Conservation (phyloP, 306 rosid species). For the Hippophae gyantsensis region DNA sequence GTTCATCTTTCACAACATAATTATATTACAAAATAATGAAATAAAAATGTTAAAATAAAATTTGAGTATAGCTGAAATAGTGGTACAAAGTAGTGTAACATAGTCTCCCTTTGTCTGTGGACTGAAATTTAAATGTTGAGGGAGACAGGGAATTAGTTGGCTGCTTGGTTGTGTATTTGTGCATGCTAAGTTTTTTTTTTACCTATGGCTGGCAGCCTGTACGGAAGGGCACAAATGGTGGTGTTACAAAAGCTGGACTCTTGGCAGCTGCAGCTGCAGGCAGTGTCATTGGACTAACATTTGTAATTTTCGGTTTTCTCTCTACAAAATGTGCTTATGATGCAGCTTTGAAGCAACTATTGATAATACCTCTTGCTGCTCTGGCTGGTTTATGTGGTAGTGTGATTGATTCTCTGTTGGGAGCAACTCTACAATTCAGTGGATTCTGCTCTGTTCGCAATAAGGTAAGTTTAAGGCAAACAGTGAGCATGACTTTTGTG, state of each 20-base stretch:
- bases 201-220: conserved; percentile 45
- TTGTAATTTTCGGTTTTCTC: conserved; percentile 45
- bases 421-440: conserved; percentile 85
- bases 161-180: conserved; percentile 3
- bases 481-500: neutral
- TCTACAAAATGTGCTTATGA: conserved; percentile 40
- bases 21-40: no score
- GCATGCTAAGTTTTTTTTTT: conserved; percentile 11
- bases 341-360: conserved; percentile 56
- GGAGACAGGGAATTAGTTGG: neutral
- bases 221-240: conserved; percentile 88
- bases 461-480: conserved; percentile 38
- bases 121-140: no score
- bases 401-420: conserved; percentile 81
- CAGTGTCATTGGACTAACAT: conserved; percentile 52
- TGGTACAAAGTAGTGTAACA: no score
- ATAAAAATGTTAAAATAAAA: no score
- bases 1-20: no score
- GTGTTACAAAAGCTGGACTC: conserved; percentile 71
- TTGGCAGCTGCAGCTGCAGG: conserved; percentile 84
- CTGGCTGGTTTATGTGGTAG: conserved; percentile 72
- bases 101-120: no score
- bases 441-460: conserved; percentile 82
- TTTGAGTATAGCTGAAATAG: no score
- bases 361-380: conserved; percentile 61